A percentile compares a stretch with the other conserved stretches of the same genome.
Evolutionary conservation across 345 rosid species (phyloP).

Genomic region (Eutrema japonicum): DNA sequence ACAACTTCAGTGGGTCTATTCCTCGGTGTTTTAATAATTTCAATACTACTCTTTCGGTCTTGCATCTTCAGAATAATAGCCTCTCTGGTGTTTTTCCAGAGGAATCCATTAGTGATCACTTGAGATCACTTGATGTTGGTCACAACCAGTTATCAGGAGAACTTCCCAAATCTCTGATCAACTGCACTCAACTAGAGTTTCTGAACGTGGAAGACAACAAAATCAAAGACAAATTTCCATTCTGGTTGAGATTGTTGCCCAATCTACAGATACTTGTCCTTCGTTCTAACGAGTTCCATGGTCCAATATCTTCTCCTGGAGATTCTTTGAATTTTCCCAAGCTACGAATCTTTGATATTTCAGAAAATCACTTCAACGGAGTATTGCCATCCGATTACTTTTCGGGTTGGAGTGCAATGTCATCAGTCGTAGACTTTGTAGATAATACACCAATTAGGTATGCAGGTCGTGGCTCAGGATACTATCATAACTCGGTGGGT

Average conservation of each 20-base stretch:
- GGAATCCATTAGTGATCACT: not conserved
- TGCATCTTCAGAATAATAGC: constrained; percentile 34
- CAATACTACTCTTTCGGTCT: not conserved
- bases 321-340: constrained; percentile 10
- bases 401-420: constrained; percentile 21
- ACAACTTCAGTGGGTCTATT: constrained; percentile 40
- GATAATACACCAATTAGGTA: not conserved
- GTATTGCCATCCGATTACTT: not conserved
- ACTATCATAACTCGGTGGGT: not conserved
- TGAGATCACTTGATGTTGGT: not conserved
- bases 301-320: constrained; percentile 39
- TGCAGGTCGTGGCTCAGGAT: not conserved
- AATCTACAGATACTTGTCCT: constrained; percentile 48
- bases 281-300: constrained; percentile 51
- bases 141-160: too few relatives aligned
- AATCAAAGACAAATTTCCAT: constrained; percentile 47
- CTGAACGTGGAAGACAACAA: constrained; percentile 49
- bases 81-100: constrained; percentile 31
- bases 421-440: not conserved
- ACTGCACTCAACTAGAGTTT: constrained; percentile 45
- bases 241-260: constrained; percentile 39
- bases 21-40: constrained; percentile 33
- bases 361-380: constrained; percentile 43
- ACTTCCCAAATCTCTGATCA: constrained; percentile 36
- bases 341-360: constrained; percentile 55